Base-by-base conservation (phyloP, 208 protist genomes). In the Leptomonas pyrrhocoris region DNA sequence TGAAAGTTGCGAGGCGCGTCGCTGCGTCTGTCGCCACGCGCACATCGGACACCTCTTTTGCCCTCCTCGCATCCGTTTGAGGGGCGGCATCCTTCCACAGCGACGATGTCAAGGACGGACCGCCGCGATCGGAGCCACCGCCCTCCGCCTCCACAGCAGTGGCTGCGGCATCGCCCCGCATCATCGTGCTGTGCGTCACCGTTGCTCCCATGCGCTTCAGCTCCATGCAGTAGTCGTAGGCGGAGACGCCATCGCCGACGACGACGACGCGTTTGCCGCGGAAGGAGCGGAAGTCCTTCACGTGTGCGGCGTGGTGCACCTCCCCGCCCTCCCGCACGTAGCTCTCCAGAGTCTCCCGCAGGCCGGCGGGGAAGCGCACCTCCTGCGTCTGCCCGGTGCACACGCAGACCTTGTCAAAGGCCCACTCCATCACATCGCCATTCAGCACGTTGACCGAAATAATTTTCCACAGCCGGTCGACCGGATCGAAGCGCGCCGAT, bases 381-480 rank as follows among this genome's bases (percentile, higher is more conserved):
- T 92, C 84, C 51, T 96, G 89, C 36, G 88, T 88, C 59, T 94
- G 87, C 3, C 92, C 92, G 15, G 92, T 94, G 73, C 87, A 93
- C 46, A 96, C 89, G 60, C 88, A 94, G 18, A 96, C 84, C 60
- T 74, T 79, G 58, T 96, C 86, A 61, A 96, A 96, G 23, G 82
- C 74, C 86, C 89, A 96, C 67, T 94, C 89, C 74, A 92, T 87
- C n/a, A 95, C 84, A 68, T 96, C 92, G 15, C 89, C 88, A 54
- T 84, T 94, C 48, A 83, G 68, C 21, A 95, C 73, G 64, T 96
- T 96, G n/a, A 96, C 88, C 5, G 92, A 92, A 43, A 94, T 88
- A 13, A 96, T 28, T 66, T 89, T 89, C 89, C 92, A 96, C 56
- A 85, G 30, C 2, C 59, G 49, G 42, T 74, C 75, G 12, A 23